Evolutionary conservation across 2,329 filamentous ascomycete species (phyloP), one percentile per base, ranked within the genome.

Genomic region (Alternaria sp.): DNA sequence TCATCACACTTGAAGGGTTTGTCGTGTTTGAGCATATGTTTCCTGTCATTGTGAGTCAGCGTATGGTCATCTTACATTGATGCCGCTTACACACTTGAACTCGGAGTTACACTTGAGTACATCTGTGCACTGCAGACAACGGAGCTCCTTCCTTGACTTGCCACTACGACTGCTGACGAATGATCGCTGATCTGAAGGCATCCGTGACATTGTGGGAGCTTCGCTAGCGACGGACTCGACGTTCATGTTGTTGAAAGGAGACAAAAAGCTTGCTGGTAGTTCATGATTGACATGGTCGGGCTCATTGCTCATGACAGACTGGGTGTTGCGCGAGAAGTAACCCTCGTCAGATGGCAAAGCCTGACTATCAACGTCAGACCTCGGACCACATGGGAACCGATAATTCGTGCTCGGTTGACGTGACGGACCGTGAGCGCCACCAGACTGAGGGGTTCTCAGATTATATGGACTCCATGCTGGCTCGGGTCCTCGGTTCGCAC

Each of bases 11-110:
- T 83, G 72, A 84, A 86, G 0, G 87, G 86, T 65, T 90, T 93
- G 1, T 79, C 81, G 74, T 96, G 92, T 48, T 88, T 87, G 21
- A 88, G 82, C 44, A 82, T 77, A 68, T 96, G 92, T 76, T 96
- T 96, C 58, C 92, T 96, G 58, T 14, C 21, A 29, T n/a, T 0
- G 4, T 11, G 11, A 24, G 39, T 73, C 45, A 73, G 68, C 49
- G 24, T 17, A 23, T 13, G 17, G 3, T 2, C 21, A 14, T 46
- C 21, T 39, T 4, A 37, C 29, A 14, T 10, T 11, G 3, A 39
- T 28, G 11, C 3, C 21, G 23, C 40, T n/a, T 29, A 74, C 76
- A 34, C 58, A 79, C 77, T 74, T 78, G 54, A 66, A 62, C 48
- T 78, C 77, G 11, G 77, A 79, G 6, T 67, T 65, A 56, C 75